Evolutionary conservation across 768 basidiomycete genomes (phyloP), one percentile per base, ranked within the genome.

Genomic region (Lactarius pseudohatsudake): DNA sequence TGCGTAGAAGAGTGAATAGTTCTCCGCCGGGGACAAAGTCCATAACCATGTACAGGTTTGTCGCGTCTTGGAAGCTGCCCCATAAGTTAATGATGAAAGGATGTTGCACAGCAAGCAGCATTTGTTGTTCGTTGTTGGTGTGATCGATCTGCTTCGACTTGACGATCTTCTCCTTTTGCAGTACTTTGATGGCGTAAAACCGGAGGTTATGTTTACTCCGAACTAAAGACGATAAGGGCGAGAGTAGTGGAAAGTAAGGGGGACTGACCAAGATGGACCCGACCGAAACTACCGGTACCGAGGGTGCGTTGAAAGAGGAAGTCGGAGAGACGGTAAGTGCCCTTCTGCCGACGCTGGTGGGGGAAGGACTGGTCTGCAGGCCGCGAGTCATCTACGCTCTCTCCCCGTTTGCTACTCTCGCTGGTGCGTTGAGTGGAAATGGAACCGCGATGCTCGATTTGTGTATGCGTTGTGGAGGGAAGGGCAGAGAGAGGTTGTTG

Each of bases 41-140:
- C 87, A 98, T 92, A 63, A 98, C 90, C 93, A 99, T 96, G 81
- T 98, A 99, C 16, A 98, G 83, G 76, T 98, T 98, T 22, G 90
- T 78, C 40, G 86, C 76, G 73, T 98, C 97, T 74, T 98, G 97
- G 75, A 96, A 96, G 4, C 88, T 86, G 40, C 96, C 96, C 95
- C 95, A 98, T 5, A 98, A 85, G 75, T 96, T 98, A 79, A 98
- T 87, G 72, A 98, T 92, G 78, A 98, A 94, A 2, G 94, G 90
- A 75, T 98, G 94, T 65, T 93, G 87, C 5, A 97, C 89, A 28
- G 84, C 83, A 57, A 88, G 85, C 43, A 99, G 85, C 77, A 98
- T 94, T 58, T 81, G 81, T 72, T 94, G 89, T 77, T 99, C 97
- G 72, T 92, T 95, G 76, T 96, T 97, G 54, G 97, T 98, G 72